phyloP scores from a whole-genome alignment of 345 rosid species.

The Toxicodendron radicans region DNA sequence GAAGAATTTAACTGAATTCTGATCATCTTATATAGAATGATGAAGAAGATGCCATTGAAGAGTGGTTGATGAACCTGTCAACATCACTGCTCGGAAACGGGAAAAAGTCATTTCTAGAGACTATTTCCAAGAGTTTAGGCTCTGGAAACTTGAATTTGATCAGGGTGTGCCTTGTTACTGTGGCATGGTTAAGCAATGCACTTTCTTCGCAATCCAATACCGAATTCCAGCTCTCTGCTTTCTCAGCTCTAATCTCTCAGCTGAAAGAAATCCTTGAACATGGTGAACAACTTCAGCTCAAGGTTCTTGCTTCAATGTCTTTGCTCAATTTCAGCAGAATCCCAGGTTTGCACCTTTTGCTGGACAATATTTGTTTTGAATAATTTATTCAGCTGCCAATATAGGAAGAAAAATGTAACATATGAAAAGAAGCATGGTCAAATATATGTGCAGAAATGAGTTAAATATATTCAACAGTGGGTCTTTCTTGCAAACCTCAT shows the following conservation, averaged over 20 bases:
- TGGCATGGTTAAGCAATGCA: constrained; percentile 52
- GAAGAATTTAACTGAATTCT: neutral
- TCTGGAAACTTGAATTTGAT: constrained; percentile 37
- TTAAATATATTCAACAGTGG: neutral
- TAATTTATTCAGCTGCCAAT: too few species aligned
- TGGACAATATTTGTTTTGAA: neutral
- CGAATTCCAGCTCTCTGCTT: constrained; percentile 37
- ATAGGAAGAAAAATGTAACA: neutral
- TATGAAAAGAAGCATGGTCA: neutral
- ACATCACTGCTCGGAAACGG: constrained; percentile 36
- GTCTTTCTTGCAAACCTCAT: too few species aligned
- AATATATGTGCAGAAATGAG: neutral
- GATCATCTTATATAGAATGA: constrained; percentile 33
- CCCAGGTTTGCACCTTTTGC: constrained; percentile 40
- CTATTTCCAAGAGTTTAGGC: constrained; percentile 43
- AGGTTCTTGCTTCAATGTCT: constrained; percentile 54
- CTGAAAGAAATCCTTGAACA: constrained; percentile 43
- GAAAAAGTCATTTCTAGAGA: constrained; percentile 38
- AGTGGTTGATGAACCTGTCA: constrained; percentile 47
- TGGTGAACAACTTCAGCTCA: constrained; percentile 36
- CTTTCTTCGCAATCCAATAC: constrained; percentile 38
- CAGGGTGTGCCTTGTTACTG: constrained; percentile 38
- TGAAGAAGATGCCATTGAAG: constrained; percentile 33
- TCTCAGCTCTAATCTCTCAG: constrained; percentile 41
- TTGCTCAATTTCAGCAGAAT: constrained; percentile 50